phyloP scores from a whole-genome alignment of 805 yeast genomes.

The Sugiyamaella americana region DNA sequence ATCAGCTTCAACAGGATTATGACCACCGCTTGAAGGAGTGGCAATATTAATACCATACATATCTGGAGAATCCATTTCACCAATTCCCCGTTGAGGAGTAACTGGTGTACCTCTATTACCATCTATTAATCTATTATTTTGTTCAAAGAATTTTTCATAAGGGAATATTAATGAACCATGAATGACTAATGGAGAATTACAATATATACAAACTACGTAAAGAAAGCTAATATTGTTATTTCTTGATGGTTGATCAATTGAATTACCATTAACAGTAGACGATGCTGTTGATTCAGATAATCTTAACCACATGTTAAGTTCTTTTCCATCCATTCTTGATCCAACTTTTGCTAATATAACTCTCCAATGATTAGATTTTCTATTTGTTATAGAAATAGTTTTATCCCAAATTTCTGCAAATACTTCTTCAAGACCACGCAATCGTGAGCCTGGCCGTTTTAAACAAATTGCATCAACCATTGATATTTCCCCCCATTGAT shows the following conservation, averaged over 20 bases:
- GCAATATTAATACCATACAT: conserved; percentile 19
- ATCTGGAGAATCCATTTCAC: conserved; percentile 29
- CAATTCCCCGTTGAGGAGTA: conserved; percentile 21
- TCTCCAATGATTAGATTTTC: conserved; percentile 29
- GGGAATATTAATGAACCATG: conserved; percentile 17
- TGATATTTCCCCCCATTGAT: conserved; percentile 65
- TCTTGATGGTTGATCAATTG: not conserved
- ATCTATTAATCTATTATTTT: not conserved
- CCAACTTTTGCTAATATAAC: conserved; percentile 34
- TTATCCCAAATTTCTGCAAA: conserved; percentile 31
- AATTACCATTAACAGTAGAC: not conserved
- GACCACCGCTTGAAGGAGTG: conserved; percentile 16
- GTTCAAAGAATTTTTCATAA: conserved; percentile 6
- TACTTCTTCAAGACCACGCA: conserved; percentile 27
- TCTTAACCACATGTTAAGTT: conserved; percentile 28
- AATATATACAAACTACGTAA: conserved; percentile 14
- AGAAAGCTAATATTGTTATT: conserved; percentile 7
- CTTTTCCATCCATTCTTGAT: conserved; percentile 27
- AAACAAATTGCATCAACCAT: conserved; percentile 47
- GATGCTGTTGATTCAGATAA: conserved; percentile 14
- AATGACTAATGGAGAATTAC: conserved; percentile 15
- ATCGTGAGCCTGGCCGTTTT: conserved; percentile 13
- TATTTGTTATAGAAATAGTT: conserved; percentile 22
- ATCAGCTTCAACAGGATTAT: conserved; percentile 3
- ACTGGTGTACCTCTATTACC: conserved; percentile 14